Evolutionary conservation across 2,329 filamentous ascomycete genomes (phyloP).

Genomic region (Trichoderma asperellum): DNA sequence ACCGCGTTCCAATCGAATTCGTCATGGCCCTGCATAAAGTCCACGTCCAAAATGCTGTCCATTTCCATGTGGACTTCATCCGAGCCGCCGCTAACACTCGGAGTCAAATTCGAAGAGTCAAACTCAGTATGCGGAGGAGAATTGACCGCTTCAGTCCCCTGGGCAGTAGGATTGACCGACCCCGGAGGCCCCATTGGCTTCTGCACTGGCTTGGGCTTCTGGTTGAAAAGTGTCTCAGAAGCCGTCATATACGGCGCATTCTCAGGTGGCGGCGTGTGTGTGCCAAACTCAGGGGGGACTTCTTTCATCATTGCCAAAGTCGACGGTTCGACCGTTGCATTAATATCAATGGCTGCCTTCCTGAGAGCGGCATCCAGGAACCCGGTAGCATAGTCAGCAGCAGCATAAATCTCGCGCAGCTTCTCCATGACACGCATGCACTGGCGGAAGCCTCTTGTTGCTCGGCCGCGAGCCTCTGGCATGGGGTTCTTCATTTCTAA

Average conservation of each 20-base stretch:
- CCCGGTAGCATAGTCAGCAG: slow-evolving; percentile 92
- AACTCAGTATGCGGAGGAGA: slow-evolving; percentile 53
- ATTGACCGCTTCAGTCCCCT: slow-evolving; percentile 42
- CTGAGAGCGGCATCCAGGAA: slow-evolving; percentile 92
- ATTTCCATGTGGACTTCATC: slow-evolving; percentile 46
- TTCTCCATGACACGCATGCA: slow-evolving; percentile 92
- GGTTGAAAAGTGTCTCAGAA: slow-evolving; percentile 46
- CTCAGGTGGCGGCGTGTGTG: slow-evolving; percentile 60
- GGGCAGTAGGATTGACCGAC: slow-evolving; percentile 44
- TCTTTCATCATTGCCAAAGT: slow-evolving; percentile 44
- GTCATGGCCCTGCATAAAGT: slow-evolving; percentile 52
- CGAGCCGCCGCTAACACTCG: slow-evolving; percentile 50
- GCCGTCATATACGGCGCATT: slow-evolving; percentile 50
- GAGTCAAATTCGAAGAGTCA: slow-evolving; percentile 49
- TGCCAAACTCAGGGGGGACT: slow-evolving; percentile 45
- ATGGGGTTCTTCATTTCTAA: slow-evolving; percentile 88
- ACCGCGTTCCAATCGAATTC: slow-evolving; percentile 60
- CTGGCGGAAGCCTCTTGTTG: slow-evolving; percentile 80
- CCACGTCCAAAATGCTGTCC: slow-evolving; percentile 48
- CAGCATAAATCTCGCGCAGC: slow-evolving; percentile 85
- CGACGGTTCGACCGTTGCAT: slow-evolving; percentile 42
- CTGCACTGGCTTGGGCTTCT: slow-evolving; percentile 39
- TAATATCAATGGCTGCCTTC: slow-evolving; percentile 79
- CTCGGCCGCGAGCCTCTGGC: slow-evolving; percentile 70
- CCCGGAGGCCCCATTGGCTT: slow-evolving; percentile 45